Evolutionary conservation across 1,284 basidiomycete species (phyloP).

Genomic region (Gomphus bonarii): DNA sequence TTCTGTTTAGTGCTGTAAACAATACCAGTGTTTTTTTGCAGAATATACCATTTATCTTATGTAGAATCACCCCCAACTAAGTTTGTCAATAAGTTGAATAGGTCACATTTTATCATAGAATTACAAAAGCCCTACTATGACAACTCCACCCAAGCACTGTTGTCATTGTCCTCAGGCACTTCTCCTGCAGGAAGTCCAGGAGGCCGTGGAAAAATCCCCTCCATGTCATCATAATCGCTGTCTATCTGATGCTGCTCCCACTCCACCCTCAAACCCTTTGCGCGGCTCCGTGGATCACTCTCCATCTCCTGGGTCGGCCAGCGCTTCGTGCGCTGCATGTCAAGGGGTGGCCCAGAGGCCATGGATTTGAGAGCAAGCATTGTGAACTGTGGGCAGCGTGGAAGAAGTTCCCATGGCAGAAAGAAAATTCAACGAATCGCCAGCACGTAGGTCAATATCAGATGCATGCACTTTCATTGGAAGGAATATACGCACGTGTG

Average conservation of each 20-base stretch:
- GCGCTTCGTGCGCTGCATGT: conserved; percentile 59
- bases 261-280: conserved; percentile 37
- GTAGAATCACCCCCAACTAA: too few relatives aligned
- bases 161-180: background rate
- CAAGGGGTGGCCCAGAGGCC: conserved; percentile 59
- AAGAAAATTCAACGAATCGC: too few relatives aligned
- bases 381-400: conserved; percentile 47
- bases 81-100: too few relatives aligned
- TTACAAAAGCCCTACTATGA: too few relatives aligned
- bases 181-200: background rate
- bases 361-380: conserved; percentile 50
- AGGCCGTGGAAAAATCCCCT: conserved; percentile 29
- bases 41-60: too few relatives aligned
- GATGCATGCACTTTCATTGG: too few relatives aligned
- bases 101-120: too few relatives aligned
- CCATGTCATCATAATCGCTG: conserved; percentile 46
- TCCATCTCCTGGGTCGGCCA: conserved; percentile 48
- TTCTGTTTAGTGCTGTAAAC: too few relatives aligned
- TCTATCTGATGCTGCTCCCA: conserved; percentile 53
- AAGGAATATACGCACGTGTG: conserved; percentile 41
- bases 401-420: too few relatives aligned
- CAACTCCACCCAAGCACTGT: background rate
- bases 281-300: background rate
- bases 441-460: too few relatives aligned
- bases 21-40: too few relatives aligned